Evolutionary conservation across 2,329 filamentous ascomycete genomes (phyloP).

Genomic region (Microsporum audouinii): DNA sequence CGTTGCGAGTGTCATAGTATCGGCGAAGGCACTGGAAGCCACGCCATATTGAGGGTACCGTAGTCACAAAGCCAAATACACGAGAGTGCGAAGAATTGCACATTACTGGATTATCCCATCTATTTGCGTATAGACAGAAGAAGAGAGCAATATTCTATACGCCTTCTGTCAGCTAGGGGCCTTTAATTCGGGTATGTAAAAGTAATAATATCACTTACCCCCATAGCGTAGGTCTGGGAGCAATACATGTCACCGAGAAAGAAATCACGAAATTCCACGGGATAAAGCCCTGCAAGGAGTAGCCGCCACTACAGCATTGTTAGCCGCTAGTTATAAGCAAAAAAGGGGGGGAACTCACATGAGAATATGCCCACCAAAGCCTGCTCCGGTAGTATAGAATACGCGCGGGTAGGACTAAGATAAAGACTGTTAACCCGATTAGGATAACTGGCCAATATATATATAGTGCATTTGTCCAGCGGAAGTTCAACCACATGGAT

Average conservation of each 20-base stretch:
- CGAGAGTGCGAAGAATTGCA: slow-evolving; percentile 83
- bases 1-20: slow-evolving; percentile 73
- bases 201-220: slow-evolving; percentile 47
- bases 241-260: slow-evolving; percentile 97
- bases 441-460: slow-evolving; percentile 79
- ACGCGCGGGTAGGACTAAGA: slow-evolving; percentile 66
- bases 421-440: slow-evolving; percentile 52
- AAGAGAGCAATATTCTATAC: slow-evolving; percentile 75
- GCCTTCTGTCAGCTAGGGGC: slow-evolving; percentile 15
- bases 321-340: slow-evolving; percentile 13
- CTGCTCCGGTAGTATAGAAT: slow-evolving; percentile 65
- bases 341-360: slow-evolving; percentile 45
- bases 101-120: slow-evolving; percentile 59
- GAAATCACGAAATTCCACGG: slow-evolving; percentile 94
- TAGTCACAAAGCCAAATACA: slow-evolving; percentile 71
- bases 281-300: slow-evolving; percentile 72
- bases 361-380: slow-evolving; percentile 79
- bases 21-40: slow-evolving; percentile 81
- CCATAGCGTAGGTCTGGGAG: slow-evolving; percentile 80
- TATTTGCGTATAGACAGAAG: slow-evolving; percentile 79
- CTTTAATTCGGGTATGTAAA: neutral
- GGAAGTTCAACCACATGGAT: slow-evolving; percentile 83
- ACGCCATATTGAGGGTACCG: slow-evolving; percentile 80
- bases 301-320: slow-evolving; percentile 60
- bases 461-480: slow-evolving; percentile 56